These are phyloP conservation scores for Punctularia strigosozonata DNA, from an alignment of 768 basidiomycete species.

Conservation along the genomic window DNA sequence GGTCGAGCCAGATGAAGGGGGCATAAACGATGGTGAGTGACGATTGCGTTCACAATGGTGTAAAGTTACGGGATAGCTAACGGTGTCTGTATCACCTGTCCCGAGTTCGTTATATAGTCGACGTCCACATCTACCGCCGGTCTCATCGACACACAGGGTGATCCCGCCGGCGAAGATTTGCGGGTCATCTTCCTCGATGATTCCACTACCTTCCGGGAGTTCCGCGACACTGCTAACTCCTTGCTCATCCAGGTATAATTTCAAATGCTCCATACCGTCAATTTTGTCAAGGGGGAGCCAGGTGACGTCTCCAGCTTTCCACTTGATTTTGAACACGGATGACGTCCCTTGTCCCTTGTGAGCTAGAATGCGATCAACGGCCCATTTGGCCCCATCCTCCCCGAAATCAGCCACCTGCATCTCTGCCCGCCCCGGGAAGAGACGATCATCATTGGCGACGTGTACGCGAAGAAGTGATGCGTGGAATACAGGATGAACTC, in stretches of 20 bases:
- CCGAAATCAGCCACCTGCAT: constrained; percentile 8
- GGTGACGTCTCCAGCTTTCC: constrained; percentile 16
- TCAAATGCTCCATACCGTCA: constrained; percentile 9
- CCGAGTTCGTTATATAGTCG: too few species aligned
- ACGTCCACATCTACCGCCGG: too few species aligned
- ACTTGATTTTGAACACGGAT: constrained; percentile 15
- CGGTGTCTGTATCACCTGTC: too few species aligned
- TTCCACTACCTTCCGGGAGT: constrained; percentile 1
- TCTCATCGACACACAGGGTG: too few species aligned
- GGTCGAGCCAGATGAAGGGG: too few species aligned
- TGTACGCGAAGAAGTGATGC: constrained; percentile 11
- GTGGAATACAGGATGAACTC: constrained; percentile 13
- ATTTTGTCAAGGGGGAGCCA: constrained; percentile 21
- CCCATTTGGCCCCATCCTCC: constrained; percentile 11
- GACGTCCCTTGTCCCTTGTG: constrained; percentile 13
- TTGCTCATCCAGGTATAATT: constrained; percentile 20
- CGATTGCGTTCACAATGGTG: too few species aligned
- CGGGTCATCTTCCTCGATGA: neutral
- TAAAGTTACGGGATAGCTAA: too few species aligned
- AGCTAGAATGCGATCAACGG: constrained; percentile 12
- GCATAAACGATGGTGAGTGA: too few species aligned
- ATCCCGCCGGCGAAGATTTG: constrained; percentile 1
- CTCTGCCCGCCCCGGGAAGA: constrained; percentile 11
- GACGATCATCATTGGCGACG: constrained; percentile 10
- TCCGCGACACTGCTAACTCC: constrained; percentile 10